Percentiles rank a stretch among this genome's conserved stretches.
These are phyloP conservation scores for Scheffersomyces coipomensis DNA, from an alignment of 805 yeast species.

Conservation along the genomic window DNA sequence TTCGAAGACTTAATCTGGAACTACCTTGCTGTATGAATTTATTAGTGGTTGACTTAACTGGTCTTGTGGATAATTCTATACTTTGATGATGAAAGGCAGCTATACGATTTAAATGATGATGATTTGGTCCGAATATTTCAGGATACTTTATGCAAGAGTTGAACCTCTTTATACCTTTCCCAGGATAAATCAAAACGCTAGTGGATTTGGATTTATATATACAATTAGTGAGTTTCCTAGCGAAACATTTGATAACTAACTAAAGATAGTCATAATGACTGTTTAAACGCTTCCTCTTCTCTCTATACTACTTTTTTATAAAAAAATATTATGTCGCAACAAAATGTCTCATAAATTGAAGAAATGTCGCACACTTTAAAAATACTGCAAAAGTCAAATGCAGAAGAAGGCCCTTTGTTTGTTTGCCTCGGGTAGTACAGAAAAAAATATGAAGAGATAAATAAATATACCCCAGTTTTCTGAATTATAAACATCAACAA, in stretches of 20 bases:
- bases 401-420: background rate
- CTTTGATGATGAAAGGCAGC: background rate
- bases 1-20: background rate
- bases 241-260: no score
- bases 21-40: background rate
- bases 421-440: background rate
- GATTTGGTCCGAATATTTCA: background rate
- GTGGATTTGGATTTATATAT: no score
- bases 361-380: background rate
- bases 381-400: background rate
- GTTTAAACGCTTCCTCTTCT: no score
- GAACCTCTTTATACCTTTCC: background rate
- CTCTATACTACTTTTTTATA: no score
- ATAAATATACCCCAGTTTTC: no score
- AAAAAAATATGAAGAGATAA: no score
- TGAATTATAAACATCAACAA: no score
- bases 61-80: background rate
- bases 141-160: background rate
- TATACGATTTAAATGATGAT: background rate
- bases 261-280: no score
- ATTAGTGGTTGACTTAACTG: background rate
- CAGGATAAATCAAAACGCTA: background rate
- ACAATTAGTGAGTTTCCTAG: no score
- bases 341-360: background rate
- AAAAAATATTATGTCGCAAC: no score